Evolutionary conservation across 1,139 yeast species (phyloP), one percentile per base, ranked within the genome.

Genomic region (Yamadazyma dushanensis): DNA sequence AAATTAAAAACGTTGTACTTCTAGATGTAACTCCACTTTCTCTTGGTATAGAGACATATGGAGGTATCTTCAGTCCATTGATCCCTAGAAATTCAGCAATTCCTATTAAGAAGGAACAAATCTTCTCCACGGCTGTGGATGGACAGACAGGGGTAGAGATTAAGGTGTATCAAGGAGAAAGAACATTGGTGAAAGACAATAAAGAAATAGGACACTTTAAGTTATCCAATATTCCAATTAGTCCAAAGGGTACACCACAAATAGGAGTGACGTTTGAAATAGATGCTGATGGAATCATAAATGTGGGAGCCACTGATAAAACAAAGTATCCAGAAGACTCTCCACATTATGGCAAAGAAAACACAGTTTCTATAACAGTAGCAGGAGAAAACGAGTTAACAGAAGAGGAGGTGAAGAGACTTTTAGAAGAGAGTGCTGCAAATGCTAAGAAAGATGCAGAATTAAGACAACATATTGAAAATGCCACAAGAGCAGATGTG

Each of bases 121-220:
- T 80, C 36, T 84, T 83, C 54, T 82, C 90, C 21, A 84, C 94
- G 1, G 92, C 90, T 10, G 87, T 83, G n/a, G 94, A 84, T 61
- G 86, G 86, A 7, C 94, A 84, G 59, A 83, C 85, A 14, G 83
- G 88, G 1, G 90, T 84, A 29, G 88, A 83, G 49, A 76, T 84
- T 33, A 78, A 83, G 52, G 89, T 84, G 0, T 84, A 70, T 51
- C 94, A 84, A 59, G 94, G 94, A 32, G 94, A 84, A 56, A 64
- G 94, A 47, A 77, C 86, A 0, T 61, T 84, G 32, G 92, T 83
- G 7, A 74, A 76, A 46, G 88, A 83, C 50, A 84, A 84, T 55
- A 83, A 80, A 50, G 48, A 80, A 41, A 83, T 84, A 49, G 94
- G 92, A 7, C 78, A 80, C 43, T 83, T 84, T 59, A 76, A 78